A percentile compares a stretch with the other conserved stretches of the same genome.
Conservation (phyloP, 2,329 filamentous ascomycete genomes). For the Xylaria sp. region DNA sequence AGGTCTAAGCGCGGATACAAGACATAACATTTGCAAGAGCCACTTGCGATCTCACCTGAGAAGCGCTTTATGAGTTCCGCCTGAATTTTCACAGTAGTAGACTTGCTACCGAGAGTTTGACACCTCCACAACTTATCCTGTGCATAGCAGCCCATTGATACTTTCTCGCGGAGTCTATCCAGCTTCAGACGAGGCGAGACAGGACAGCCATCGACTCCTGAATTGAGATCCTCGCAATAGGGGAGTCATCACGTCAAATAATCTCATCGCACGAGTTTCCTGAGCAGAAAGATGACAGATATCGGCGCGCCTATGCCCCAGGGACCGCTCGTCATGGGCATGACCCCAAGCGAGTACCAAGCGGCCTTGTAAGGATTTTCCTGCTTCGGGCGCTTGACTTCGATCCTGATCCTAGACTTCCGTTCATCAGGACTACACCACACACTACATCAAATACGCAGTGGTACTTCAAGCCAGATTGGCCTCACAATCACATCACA, state of each 20-base stretch:
- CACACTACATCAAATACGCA: no score
- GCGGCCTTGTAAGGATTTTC: conserved; percentile 30
- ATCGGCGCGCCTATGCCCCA: not conserved
- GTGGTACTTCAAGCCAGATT: not conserved
- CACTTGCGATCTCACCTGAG: not conserved
- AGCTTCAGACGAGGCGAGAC: no score
- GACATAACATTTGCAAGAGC: not conserved
- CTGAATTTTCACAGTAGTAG: not conserved
- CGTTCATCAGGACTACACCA: not conserved
- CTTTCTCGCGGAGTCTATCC: no score
- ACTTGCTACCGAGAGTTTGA: not conserved
- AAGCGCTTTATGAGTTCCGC: not conserved
- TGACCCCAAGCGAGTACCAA: conserved; percentile 32
- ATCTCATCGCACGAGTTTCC: not conserved
- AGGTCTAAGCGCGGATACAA: not conserved
- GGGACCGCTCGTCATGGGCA: conserved; percentile 29
- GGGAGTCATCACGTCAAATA: not conserved
- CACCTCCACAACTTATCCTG: no score
- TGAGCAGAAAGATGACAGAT: conserved; percentile 3
- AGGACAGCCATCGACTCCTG: no score
- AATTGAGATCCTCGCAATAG: not conserved
- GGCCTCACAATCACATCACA: not conserved
- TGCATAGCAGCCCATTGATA: no score
- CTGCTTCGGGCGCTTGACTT: not conserved
- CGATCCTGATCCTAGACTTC: not conserved